Evolutionary conservation across 2,329 filamentous ascomycete species (phyloP), one percentile per base, ranked within the genome.

Genomic region (Mycocentrospora acerina): DNA sequence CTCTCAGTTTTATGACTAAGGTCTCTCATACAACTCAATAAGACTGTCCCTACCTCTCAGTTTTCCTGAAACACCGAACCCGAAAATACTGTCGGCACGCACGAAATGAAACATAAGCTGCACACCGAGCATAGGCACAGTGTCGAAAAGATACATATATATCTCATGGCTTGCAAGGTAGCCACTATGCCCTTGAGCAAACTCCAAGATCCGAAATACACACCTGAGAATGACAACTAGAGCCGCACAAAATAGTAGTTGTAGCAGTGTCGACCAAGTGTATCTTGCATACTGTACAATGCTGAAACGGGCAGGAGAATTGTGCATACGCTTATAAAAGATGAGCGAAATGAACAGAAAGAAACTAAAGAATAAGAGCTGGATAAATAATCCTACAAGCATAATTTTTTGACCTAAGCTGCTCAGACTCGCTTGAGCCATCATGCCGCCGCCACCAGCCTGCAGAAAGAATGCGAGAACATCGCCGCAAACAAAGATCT

Each of bases 401-500:
- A 59, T 55, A 12, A 55, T 46, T n/a, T 33, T 51, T 19, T 57
- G 47, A 11, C 55, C 55, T 28, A 38, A 36, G 9, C 49, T 29
- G 8, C 39, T 42, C 44, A 51, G 51, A 25, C 30, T 34, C 2
- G 18, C 34, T 22, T 46, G 37, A 4, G 47, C 53, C 54, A 58
- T 57, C 48, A 58, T 56, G 9, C 54, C 52, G 19, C 53, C 54
- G 2, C 51, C 56, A 25, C 60, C 61, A 16, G 64, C 63, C 53
- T 81, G 78, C 11, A 79, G 53, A 2, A 72, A 24, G 48, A 82
- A 76, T 0, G 72, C 72, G 7, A 78, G 29, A 4, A 80, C 57
- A 48, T 81, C 78, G 29, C 77, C 75, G 7, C 54, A 36, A 7
- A 82, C 76, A 42, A 81, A 81, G n/a, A 74, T 64, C 30, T 70